Base-by-base conservation (phyloP, 2,329 filamentous ascomycete species). In the Penicillium vulpinum region DNA sequence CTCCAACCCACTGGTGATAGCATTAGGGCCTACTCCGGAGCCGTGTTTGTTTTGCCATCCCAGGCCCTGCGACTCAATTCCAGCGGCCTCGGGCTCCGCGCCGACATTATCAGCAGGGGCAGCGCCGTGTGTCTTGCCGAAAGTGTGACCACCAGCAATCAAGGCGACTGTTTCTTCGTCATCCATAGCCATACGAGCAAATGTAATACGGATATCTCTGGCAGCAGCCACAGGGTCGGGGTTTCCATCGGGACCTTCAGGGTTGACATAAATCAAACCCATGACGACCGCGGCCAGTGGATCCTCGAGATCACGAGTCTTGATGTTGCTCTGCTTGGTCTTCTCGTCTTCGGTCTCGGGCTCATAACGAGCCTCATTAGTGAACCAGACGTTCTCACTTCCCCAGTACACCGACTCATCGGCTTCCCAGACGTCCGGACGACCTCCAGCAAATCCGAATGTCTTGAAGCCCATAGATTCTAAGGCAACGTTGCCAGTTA, bases 191-290 rank as follows among this genome's bases (percentile, higher is more conserved):
- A 92, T 92, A 72, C 88, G 88, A 61, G 81, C 81, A 65, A 92
- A 92, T 18, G 89, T 90, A 57, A 80, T 82, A 62, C 88, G 88
- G 70, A 92, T 92, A 67, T 92, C 89, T 56, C 81, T 76, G 40
- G 85, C 89, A 2, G 89, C 82, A 15, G 87, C 86, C 39, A 87
- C 73, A 21, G 88, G 86, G 69, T 92, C 88, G 3, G 88, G 87
- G 54, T 83, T 83, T 58, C 85, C 88, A 64, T 91, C 86, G 28
- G 89, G 89, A 8, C 89, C 89, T 73, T 91, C 87, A 3, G 89
- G 89, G 78, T 92, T 91, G 59, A 91, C 88, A 72, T 92, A 92
- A 72, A 92, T 92, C 67, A 92, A 77, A 69, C 89, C 89, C 85
- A 90, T 89, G 76, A 89, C 85, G 29, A 86, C 80, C 41, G 88